Base-by-base conservation (phyloP, 2,329 filamentous ascomycete genomes). In the Curvularia sp. region DNA sequence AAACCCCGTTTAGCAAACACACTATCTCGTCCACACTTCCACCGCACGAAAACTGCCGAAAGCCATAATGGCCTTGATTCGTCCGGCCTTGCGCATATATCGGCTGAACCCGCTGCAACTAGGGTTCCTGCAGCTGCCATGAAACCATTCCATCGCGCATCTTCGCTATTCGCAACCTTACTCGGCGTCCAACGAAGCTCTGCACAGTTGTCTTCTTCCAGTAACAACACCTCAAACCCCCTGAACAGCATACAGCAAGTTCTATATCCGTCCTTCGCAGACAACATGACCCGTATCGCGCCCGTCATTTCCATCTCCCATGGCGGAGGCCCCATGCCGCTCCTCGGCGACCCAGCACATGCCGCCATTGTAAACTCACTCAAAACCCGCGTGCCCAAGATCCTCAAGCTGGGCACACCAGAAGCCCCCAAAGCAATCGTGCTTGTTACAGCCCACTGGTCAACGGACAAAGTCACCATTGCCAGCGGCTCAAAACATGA, bases 401-500 rank as follows among this genome's bases (percentile, higher is more conserved):
- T 88, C 50, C 81, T 88, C 47, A 79, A 81, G 62, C 80, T 88
- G 2, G 79, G 81, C 39, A 85, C 84, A 0, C 70, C 82, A 1
- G 75, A 82, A 1, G 78, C 81, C 12, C 82, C 81, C 0, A 77
- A 77, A 9, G 85, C 83, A 24, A 85, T 87, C 46, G 76, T 86
- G 9, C 74, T 87, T 31, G 79, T 87, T 13, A 87, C 85, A 0
- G 85, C 85, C 4, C 85, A 87, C 75, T 87, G 85, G 85, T 80
- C 79, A 2, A 81, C 82, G 2, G 47, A 62, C 13, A 73, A 72
- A 8, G 85, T 85, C 1, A 81, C 79, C 42, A 82, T 88, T 57
- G 85, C 83, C 12, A 84, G 81, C 2, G 81, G 67, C 4, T 66
- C 75, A 20, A 78, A 76, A 24, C 86, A 83, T 55, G 67, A 75